Conservation (phyloP, 2,329 filamentous ascomycete genomes). For the Verticillium nonalfalfae region DNA sequence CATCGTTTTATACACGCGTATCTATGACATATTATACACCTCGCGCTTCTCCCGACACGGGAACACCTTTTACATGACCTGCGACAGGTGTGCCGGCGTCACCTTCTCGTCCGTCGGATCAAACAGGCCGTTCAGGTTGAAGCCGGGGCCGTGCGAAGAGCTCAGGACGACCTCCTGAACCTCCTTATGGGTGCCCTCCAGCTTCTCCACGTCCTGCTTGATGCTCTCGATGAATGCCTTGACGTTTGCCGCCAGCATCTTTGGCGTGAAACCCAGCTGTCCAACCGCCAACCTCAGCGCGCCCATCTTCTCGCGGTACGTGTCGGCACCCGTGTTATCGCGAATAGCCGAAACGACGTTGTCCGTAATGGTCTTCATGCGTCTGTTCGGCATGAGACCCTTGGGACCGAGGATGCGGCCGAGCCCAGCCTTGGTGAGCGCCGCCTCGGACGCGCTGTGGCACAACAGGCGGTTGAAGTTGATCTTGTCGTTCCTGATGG, state of each 20-base stretch:
- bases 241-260: constrained; percentile 80
- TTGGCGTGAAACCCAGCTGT: constrained; percentile 81
- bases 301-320: constrained; percentile 81
- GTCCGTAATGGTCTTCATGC: constrained; percentile 82
- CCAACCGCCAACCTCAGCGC: constrained; percentile 87
- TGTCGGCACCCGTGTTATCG: constrained; percentile 75
- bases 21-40: constrained; percentile 32
- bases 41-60: background rate
- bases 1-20: constrained; percentile 10
- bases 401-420: constrained; percentile 80
- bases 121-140: constrained; percentile 80
- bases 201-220: constrained; percentile 63
- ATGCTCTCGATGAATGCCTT: constrained; percentile 68
- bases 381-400: constrained; percentile 86
- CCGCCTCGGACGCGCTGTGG: constrained; percentile 70
- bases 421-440: constrained; percentile 74
- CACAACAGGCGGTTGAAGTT: constrained; percentile 88
- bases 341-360: constrained; percentile 70
- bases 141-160: constrained; percentile 79
- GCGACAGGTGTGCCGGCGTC: constrained; percentile 43
- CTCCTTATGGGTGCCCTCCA: constrained; percentile 30
- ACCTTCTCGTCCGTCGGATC: constrained; percentile 53
- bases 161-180: constrained; percentile 67
- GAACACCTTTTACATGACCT: constrained; percentile 40
- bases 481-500: constrained; percentile 66